phyloP scores from a whole-genome alignment of 2,329 filamentous ascomycete species.

The Cordyceps tenuipes region DNA sequence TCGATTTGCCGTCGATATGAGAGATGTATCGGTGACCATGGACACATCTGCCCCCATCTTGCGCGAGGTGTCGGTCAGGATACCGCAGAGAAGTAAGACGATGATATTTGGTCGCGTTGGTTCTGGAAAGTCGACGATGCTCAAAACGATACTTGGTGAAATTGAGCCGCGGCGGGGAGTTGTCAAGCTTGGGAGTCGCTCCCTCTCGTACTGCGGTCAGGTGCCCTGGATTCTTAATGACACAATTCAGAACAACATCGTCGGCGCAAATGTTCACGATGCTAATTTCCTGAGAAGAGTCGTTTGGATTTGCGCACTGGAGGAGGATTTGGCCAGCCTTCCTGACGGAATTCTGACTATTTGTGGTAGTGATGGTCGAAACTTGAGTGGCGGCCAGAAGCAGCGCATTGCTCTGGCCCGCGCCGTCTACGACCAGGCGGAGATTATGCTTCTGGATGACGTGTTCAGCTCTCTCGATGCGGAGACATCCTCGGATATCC shows the following conservation, averaged over 20 bases:
- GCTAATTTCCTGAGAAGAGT: constrained; percentile 23
- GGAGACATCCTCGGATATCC: constrained; percentile 14
- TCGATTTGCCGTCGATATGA: background rate
- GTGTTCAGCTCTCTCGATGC: constrained; percentile 25
- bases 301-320: constrained; percentile 17
- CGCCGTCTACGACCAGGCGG: constrained; percentile 22
- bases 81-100: constrained; percentile 11
- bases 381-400: constrained; percentile 23
- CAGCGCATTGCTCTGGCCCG: constrained; percentile 19
- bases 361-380: constrained; percentile 29
- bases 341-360: constrained; percentile 24
- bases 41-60: background rate
- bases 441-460: constrained; percentile 23
- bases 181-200: background rate
- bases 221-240: constrained; percentile 22
- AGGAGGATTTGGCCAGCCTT: constrained; percentile 20
- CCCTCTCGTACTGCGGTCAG: constrained; percentile 19
- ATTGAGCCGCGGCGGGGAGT: background rate
- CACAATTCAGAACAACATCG: constrained; percentile 25
- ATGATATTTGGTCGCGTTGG: constrained; percentile 27
- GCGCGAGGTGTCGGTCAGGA: background rate
- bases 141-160: constrained; percentile 25
- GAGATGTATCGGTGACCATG: background rate
- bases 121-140: constrained; percentile 27
- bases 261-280: constrained; percentile 20